phyloP scores from a whole-genome alignment of 805 yeast genomes.

The Wickerhamomyces pijperi region DNA sequence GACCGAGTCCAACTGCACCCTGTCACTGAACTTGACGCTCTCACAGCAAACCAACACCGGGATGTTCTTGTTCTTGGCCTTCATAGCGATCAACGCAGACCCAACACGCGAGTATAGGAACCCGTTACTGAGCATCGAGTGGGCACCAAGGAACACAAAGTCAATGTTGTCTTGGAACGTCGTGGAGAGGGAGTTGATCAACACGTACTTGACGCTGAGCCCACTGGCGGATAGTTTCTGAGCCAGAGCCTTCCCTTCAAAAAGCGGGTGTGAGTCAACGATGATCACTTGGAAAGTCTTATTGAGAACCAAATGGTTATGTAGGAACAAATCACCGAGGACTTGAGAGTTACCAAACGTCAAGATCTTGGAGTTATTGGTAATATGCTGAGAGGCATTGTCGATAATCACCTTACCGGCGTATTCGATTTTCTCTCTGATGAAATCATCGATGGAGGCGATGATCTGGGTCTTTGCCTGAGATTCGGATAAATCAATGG shows the following conservation, averaged over 20 bases:
- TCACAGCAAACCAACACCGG: constrained; percentile 96
- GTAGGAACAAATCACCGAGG: constrained; percentile 58
- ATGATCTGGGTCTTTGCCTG: constrained; percentile 57
- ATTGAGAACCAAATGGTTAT: constrained; percentile 49
- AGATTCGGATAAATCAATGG: constrained; percentile 47
- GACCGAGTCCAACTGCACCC: constrained; percentile 93
- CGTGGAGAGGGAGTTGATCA: constrained; percentile 70
- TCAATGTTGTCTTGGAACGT: constrained; percentile 81
- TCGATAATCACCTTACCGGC: constrained; percentile 78
- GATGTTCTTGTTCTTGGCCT: constrained; percentile 75
- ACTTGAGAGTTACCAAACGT: constrained; percentile 88
- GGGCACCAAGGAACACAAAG: constrained; percentile 89
- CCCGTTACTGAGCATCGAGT: constrained; percentile 93
- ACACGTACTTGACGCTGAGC: constrained; percentile 61
- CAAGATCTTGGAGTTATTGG: constrained; percentile 65
- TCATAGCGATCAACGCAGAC: constrained; percentile 86
- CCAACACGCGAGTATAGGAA: constrained; percentile 89
- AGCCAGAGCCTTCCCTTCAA: constrained; percentile 81
- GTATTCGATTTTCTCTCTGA: constrained; percentile 74
- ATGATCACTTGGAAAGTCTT: constrained; percentile 72
- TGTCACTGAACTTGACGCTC: constrained; percentile 84
- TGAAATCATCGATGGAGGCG: constrained; percentile 66
- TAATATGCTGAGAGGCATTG: constrained; percentile 67
- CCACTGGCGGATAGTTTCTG: constrained; percentile 49
- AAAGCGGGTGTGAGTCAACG: constrained; percentile 88